Evolutionary conservation across 2,329 filamentous ascomycete genomes (phyloP), one percentile per base, ranked within the genome.

Genomic region (Pezicula carpinea): DNA sequence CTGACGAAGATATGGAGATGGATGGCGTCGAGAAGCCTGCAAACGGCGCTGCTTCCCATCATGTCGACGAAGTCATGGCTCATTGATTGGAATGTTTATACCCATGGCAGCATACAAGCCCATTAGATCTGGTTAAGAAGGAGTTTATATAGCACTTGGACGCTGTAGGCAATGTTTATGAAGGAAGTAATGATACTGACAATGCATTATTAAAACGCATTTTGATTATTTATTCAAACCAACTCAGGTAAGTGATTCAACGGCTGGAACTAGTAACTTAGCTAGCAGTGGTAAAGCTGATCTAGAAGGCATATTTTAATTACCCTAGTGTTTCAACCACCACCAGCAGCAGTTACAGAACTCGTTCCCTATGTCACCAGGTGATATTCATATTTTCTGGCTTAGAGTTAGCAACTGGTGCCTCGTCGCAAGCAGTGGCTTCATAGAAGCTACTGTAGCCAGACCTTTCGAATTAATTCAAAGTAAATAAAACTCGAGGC

Each of bases 1-100:
- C 46, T 42, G 66, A 66, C 34, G 69, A 70, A 45, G 73, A 70
- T 40, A 77, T 77, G 74, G 75, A 78, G 41, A 69, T 77, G 39
- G 75, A 77, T 52, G 60, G 58, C 26, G 57, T 58, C 36, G 61
- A 64, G 44, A 63, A 64, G 49, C 52, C 57, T 29, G 35, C 49
- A 14, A 58, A 55, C 32, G 55, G 53, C 22, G 33, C 43, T 21
- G 47, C 42, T 13, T 45, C 43, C 21, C 44, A 47, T 23, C 53
- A 60, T 17, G 50, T 46, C 19, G 63, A 65, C 49, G 55, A 56
- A 23, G 53, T 62, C 48, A 63, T 64, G 60, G 59, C 55, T 22
- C 60, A 64, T 43, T 63, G 51, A 60, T 51, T 50, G 23, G 11
- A 26, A 26, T 52, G 35, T 39, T 43, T 36, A 57, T 57, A 56